Conservation (phyloP, 202 grass and related monocot species). For the Saccharum hybrid region DNA sequence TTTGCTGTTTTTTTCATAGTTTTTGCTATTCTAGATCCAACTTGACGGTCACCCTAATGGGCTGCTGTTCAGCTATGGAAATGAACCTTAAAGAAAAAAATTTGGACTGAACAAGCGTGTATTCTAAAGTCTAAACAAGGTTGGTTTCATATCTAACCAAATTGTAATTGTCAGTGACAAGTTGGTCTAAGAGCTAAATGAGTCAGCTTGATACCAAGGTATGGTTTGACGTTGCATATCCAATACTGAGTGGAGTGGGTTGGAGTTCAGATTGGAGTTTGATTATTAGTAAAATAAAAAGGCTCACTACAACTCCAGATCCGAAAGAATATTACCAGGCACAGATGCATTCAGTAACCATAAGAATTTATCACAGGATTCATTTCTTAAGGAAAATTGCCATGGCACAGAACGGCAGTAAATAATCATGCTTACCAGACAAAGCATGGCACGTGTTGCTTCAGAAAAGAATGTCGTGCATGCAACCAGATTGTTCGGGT, state of each 20-base stretch:
- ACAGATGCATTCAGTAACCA: not conserved
- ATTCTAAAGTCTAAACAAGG: not conserved
- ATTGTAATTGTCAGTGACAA: constrained; percentile 8
- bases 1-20: not conserved
- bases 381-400: not conserved
- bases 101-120: constrained; percentile 2
- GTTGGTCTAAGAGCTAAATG: not conserved
- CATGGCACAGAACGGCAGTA: not conserved
- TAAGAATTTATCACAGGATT: not conserved
- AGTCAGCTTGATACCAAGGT: not conserved
- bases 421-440: constrained; percentile 74
- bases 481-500: constrained; percentile 94
- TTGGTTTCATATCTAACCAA: not conserved
- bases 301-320: not conserved
- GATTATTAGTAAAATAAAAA: constrained; percentile 7
- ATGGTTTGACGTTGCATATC: not conserved
- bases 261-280: not conserved
- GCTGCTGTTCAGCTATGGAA: not conserved
- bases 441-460: constrained; percentile 74
- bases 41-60: not conserved
- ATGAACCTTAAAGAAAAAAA: constrained; percentile 15
- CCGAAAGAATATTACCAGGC: not conserved
- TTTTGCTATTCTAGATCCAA: constrained; percentile 4
- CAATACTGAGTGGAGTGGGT: not conserved
- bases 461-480: constrained; percentile 94